These are phyloP conservation scores for Corchorus olitorius DNA, from an alignment of 345 rosid genomes.

Conservation along the genomic window DNA sequence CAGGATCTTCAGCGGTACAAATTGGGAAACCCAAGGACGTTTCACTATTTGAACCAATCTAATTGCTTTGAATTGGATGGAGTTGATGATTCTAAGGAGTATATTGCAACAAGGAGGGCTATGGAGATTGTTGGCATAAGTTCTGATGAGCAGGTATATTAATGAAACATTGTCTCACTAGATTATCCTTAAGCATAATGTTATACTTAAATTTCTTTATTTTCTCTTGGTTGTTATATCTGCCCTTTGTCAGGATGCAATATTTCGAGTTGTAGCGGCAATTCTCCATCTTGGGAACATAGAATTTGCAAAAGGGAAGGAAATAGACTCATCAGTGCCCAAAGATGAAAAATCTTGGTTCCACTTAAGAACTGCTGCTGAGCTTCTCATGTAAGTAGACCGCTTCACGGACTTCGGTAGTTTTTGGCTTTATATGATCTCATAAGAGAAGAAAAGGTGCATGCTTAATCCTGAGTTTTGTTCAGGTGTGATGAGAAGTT, in stretches of 20 bases:
- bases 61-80: conserved; percentile 84
- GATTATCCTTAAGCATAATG: conserved; percentile 14
- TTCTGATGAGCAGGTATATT: conserved; percentile 79
- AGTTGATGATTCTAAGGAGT: conserved; percentile 82
- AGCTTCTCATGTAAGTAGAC: conserved; percentile 72
- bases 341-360: conserved; percentile 88
- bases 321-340: conserved; percentile 85
- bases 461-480: conserved; percentile 11
- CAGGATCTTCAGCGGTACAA: conserved; percentile 85
- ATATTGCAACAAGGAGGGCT: conserved; percentile 79
- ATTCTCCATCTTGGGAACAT: conserved; percentile 94
- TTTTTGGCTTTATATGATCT: conserved; percentile 6
- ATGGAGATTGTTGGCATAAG: conserved; percentile 96
- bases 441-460: conserved; percentile 13
- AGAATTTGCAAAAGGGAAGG: conserved; percentile 90
- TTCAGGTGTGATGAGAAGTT: conserved; percentile 87
- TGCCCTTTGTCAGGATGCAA: conserved; percentile 61
- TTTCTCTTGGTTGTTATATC: conserved; percentile 12
- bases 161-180: conserved; percentile 19
- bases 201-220: conserved; percentile 14
- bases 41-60: conserved; percentile 97
- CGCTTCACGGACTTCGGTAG: conserved; percentile 17
- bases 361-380: conserved; percentile 87
- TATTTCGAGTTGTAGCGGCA: conserved; percentile 92
- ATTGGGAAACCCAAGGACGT: conserved; percentile 78